phyloP scores from a whole-genome alignment of 495 filamentous ascomycete genomes.

The Thermochaetoides thermophila region DNA sequence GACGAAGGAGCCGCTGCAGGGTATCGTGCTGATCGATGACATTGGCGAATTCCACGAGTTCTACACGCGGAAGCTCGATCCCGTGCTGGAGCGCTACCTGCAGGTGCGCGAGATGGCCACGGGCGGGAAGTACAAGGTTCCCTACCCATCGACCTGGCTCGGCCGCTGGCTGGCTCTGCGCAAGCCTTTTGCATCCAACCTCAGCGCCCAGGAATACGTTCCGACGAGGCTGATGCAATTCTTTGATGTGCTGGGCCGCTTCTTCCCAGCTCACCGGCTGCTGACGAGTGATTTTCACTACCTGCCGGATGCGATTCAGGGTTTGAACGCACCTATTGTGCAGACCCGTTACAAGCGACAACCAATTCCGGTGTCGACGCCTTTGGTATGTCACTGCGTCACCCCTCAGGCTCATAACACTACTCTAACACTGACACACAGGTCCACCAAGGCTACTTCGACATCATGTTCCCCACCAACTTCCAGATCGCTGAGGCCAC shows the following conservation, averaged over 20 bases:
- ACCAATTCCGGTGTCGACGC: constrained; percentile 79
- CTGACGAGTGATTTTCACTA: constrained; percentile 82
- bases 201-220: constrained; percentile 77
- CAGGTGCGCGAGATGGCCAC: constrained; percentile 54
- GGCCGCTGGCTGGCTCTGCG: constrained; percentile 43
- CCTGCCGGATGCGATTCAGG: constrained; percentile 66
- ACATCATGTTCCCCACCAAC: constrained; percentile 95
- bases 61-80: constrained; percentile 66
- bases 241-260: constrained; percentile 72
- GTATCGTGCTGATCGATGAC: constrained; percentile 68
- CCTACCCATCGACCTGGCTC: constrained; percentile 41
- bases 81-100: constrained; percentile 68
- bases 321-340: constrained; percentile 84
- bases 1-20: constrained; percentile 69
- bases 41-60: constrained; percentile 90
- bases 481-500: constrained; percentile 77
- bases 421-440: constrained; percentile 18
- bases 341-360: constrained; percentile 80
- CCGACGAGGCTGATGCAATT: constrained; percentile 92
- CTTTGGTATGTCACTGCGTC: constrained; percentile 59
- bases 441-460: constrained; percentile 97
- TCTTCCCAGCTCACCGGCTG: constrained; percentile 80
- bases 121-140: constrained; percentile 29
- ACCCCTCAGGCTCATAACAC: neutral
- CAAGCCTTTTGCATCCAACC: constrained; percentile 55